Percentiles rank a stretch among this genome's conserved stretches.
phyloP scores from a whole-genome alignment of 2,329 filamentous ascomycete species.

The Chrysoporthe puriensis region DNA sequence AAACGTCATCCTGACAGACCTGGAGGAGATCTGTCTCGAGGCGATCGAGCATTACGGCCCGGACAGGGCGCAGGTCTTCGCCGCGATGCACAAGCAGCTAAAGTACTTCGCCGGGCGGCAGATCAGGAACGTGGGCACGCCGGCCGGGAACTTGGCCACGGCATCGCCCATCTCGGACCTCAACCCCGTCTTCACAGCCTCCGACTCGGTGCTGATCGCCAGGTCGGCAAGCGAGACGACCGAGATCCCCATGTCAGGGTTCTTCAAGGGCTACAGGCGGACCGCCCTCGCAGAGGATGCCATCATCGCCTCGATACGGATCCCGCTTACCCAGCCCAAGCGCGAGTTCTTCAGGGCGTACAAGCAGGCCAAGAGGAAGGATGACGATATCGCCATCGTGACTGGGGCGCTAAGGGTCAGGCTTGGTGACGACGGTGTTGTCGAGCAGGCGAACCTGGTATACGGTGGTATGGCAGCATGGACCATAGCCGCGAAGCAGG shows the following conservation, averaged over 20 bases:
- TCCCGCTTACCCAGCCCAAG: constrained; percentile 74
- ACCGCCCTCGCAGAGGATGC: constrained; percentile 82
- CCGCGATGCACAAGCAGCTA: constrained; percentile 91
- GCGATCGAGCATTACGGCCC: constrained; percentile 79
- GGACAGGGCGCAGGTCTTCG: constrained; percentile 75
- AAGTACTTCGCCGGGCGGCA: constrained; percentile 94
- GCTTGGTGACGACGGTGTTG: constrained; percentile 68
- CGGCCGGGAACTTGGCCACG: constrained; percentile 90
- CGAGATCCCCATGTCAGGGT: constrained; percentile 88
- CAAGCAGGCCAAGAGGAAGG: constrained; percentile 96
- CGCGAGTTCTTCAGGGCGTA: constrained; percentile 88
- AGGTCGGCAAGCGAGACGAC: constrained; percentile 74
- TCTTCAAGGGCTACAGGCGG: constrained; percentile 88
- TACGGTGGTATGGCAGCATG: constrained; percentile 96
- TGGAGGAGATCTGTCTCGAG: constrained; percentile 81
- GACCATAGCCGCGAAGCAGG: constrained; percentile 82
- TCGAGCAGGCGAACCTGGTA: constrained; percentile 77
- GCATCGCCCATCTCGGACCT: constrained; percentile 96
- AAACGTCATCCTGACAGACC: constrained; percentile 88
- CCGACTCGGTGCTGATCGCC: constrained; percentile 79
- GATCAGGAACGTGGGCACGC: constrained; percentile 96
- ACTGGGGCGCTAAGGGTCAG: constrained; percentile 81
- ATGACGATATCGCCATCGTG: constrained; percentile 98
- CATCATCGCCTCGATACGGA: constrained; percentile 83
- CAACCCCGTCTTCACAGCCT: constrained; percentile 90